These are phyloP conservation scores for Rhododendron simsii DNA, from an alignment of 148 eudicot species.

Conservation along the genomic window DNA sequence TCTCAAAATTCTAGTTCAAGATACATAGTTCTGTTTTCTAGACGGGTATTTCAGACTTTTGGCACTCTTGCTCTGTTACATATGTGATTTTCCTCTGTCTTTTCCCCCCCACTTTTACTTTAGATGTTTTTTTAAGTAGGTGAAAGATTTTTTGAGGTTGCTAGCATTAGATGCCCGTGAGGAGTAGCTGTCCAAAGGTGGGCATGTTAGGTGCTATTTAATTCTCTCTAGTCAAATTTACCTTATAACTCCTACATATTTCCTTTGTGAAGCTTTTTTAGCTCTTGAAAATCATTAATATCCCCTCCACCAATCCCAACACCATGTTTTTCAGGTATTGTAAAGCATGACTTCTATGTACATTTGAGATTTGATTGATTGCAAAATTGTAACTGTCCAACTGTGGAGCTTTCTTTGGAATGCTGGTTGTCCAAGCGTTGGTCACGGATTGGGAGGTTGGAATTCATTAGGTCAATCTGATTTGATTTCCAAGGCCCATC, in stretches of 20 bases:
- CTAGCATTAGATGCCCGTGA: constrained; percentile 15
- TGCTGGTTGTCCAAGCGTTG: not conserved
- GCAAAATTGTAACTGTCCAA: constrained; percentile 3
- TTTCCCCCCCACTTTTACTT: not conserved
- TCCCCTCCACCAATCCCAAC: not conserved
- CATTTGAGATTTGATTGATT: not conserved
- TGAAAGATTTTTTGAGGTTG: constrained; percentile 12
- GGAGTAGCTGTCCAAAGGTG: constrained; percentile 18
- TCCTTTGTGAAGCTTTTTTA: not conserved
- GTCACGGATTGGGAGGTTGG: not conserved
- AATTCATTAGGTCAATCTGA: not conserved
- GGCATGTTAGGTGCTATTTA: constrained; percentile 27
- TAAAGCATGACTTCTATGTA: not conserved
- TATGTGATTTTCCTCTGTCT: not conserved
- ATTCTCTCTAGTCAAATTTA: constrained; percentile 20
- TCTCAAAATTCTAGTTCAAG: not conserved
- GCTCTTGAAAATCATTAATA: not conserved
- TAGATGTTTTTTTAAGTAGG: constrained; percentile 6
- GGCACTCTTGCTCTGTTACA: constrained; percentile 8
- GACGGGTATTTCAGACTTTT: constrained; percentile 24
- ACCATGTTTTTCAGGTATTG: not conserved
- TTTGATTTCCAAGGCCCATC: not conserved
- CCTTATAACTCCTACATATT: not conserved
- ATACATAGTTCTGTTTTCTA: not conserved
- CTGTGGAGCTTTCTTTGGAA: not conserved